Base-by-base conservation (phyloP, 2,329 filamentous ascomycete genomes). In the Calonectria leucothoes region DNA sequence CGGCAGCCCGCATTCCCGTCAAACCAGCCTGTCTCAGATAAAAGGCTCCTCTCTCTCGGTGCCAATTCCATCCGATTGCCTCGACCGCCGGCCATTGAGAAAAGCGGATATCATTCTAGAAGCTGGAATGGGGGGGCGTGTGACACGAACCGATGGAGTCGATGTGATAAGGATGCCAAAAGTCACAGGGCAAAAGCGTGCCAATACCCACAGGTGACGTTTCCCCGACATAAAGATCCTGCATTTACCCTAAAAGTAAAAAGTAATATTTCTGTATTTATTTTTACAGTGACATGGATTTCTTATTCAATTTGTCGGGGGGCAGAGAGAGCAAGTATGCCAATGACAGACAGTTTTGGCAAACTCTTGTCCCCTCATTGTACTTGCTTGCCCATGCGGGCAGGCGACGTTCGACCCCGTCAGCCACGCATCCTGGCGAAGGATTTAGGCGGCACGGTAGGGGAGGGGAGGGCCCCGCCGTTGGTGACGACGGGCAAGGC, bases 1-100 rank as follows among this genome's bases (percentile, higher is more conserved):
- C 67, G 57, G 48, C 63, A 61, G 29, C 31, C 63, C 39, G 52
- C 42, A 70, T 52, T 45, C 27, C 39, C 37, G 39, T 59, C 29
- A 25, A 61, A 23, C 48, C 35, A 71, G 31, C 52, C 42, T 67
- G 69, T 71, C 69, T 71, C 69, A 71, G 63, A 63, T 63, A 42
- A n/a, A 42, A 25, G 20, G 57, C 48, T 20, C 20, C 20, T 20
- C 33, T 25, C 14, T 17, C 55, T 33, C 42, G 55, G 23, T 20
- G 20, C 29, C 55, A 61, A 61, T 61, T 61, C 55, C 55, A 61
- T 39, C 31, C 23, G 55, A 23, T 61, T 61, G 4, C 33, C 55
- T 61, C 35, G 23, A 15, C 55, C 25, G 35, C n/a, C 17, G 23
- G 23, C 55, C 35, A 59, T 39, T 29, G 8, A 35, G 55, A 39